Evolutionary conservation across 495 filamentous ascomycete genomes (phyloP).

Genomic region (Neurospora terricola): DNA sequence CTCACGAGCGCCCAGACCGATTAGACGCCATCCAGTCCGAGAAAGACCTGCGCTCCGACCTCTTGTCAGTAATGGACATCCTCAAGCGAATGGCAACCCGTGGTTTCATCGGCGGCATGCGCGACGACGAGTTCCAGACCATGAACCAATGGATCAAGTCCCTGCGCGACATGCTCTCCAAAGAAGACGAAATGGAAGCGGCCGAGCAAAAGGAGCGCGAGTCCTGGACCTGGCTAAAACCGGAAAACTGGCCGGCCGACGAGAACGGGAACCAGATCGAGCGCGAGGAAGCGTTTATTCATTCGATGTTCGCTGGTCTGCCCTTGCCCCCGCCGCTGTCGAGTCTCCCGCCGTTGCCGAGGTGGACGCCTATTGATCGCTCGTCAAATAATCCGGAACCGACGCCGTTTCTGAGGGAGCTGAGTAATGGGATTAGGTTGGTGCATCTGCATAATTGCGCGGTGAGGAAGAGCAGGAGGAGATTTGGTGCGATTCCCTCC

Average conservation of each 20-base stretch:
- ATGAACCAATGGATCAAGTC: slow-evolving; percentile 68
- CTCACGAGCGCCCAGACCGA: slow-evolving; percentile 70
- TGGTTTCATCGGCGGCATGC: slow-evolving; percentile 77
- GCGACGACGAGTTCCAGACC: slow-evolving; percentile 56
- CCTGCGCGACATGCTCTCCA: slow-evolving; percentile 61
- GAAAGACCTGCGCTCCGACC: slow-evolving; percentile 64
- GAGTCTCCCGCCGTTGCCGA: slow-evolving; percentile 46
- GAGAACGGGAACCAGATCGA: slow-evolving; percentile 55
- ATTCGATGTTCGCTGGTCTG: slow-evolving; percentile 40
- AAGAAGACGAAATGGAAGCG: slow-evolving; percentile 67
- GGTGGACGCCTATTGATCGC: slow-evolving; percentile 52
- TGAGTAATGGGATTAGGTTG: slow-evolving; percentile 71
- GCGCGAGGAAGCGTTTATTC: slow-evolving; percentile 76
- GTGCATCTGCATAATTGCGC: slow-evolving; percentile 83
- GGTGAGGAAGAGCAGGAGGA: slow-evolving; percentile 70
- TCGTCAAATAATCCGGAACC: slow-evolving; percentile 30
- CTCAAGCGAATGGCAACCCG: slow-evolving; percentile 82
- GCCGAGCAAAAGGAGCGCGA: slow-evolving; percentile 59
- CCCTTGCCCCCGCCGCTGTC: slow-evolving; percentile 19
- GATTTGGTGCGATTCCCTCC: slow-evolving; percentile 81
- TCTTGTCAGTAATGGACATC: slow-evolving; percentile 78
- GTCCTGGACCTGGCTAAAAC: slow-evolving; percentile 66
- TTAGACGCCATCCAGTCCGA: slow-evolving; percentile 80
- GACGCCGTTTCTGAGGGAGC: slow-evolving; percentile 60
- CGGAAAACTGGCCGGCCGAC: slow-evolving; percentile 54